Conservation (phyloP, 1,284 basidiomycete species). For the Lentinula novae-zelandiae region DNA sequence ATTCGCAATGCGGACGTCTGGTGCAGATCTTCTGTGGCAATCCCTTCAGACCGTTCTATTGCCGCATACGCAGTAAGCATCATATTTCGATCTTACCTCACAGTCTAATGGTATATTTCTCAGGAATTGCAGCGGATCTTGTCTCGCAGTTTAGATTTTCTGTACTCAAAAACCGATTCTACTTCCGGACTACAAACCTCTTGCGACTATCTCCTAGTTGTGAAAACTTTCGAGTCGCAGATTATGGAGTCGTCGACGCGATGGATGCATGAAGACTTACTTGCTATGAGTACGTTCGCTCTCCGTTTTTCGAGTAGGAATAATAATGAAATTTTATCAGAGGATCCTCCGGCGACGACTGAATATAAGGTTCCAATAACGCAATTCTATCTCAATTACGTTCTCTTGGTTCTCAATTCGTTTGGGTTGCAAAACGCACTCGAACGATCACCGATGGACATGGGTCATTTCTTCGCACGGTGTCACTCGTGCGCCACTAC, state of each 20-base stretch:
- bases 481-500: slow-evolving; percentile 76
- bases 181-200: slow-evolving; percentile 84
- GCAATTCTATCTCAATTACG: slow-evolving; percentile 82
- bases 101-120: background rate
- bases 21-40: slow-evolving; percentile 59
- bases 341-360: slow-evolving; percentile 25
- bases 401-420: slow-evolving; percentile 85
- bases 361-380: slow-evolving; percentile 54
- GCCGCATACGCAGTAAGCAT: slow-evolving; percentile 67
- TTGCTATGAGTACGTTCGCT: slow-evolving; percentile 15
- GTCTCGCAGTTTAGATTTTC: slow-evolving; percentile 84
- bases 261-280: slow-evolving; percentile 40
- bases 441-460: slow-evolving; percentile 69
- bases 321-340: slow-evolving; percentile 17
- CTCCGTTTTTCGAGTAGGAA: background rate
- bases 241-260: slow-evolving; percentile 65
- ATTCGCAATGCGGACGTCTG: slow-evolving; percentile 82
- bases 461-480: slow-evolving; percentile 84
- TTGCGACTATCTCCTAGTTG: slow-evolving; percentile 81
- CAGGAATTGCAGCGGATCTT: slow-evolving; percentile 86
- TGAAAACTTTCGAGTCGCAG: slow-evolving; percentile 84
- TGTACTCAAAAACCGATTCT: slow-evolving; percentile 83
- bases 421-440: slow-evolving; percentile 94
- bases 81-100: background rate
- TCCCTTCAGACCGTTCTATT: slow-evolving; percentile 60